Percentiles rank a stretch among this genome's conserved stretches.
Evolutionary conservation across 768 basidiomycete genomes (phyloP).

Genomic region (Tylopilus subfusipes): DNA sequence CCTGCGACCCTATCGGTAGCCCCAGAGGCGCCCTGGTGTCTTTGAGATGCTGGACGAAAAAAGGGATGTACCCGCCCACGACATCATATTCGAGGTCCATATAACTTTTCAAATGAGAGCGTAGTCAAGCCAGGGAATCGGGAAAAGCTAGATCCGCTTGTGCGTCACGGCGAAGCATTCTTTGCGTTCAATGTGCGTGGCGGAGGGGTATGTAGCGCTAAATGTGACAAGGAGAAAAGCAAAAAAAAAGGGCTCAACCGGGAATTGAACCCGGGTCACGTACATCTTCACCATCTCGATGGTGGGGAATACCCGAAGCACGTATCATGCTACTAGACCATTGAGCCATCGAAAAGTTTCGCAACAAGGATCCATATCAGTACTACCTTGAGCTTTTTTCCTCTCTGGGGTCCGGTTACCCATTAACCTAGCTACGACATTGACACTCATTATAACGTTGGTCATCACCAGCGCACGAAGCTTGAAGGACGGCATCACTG

Average conservation of each 20-base stretch:
- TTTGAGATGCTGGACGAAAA: constrained; percentile 24
- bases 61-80: constrained; percentile 22
- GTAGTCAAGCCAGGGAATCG: constrained; percentile 3
- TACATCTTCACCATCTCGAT: constrained; percentile 29
- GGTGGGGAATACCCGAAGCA: constrained; percentile 29
- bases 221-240: background rate
- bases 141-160: background rate
- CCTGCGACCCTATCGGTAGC: background rate
- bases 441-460: too few species aligned
- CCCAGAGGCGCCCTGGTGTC: constrained; percentile 25
- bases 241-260: constrained; percentile 24
- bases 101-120: background rate
- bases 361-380: background rate
- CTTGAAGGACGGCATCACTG: too few species aligned
- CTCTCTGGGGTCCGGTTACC: too few species aligned
- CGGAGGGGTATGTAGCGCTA: background rate
- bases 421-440: too few species aligned
- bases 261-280: constrained; percentile 37
- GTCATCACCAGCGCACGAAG: too few species aligned
- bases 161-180: constrained; percentile 12
- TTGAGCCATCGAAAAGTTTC: constrained; percentile 18
- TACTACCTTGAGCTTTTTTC: background rate
- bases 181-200: constrained; percentile 5
- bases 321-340: constrained; percentile 37
- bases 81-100: constrained; percentile 19